Evolutionary conservation across 2,329 filamentous ascomycete species (phyloP).

Genomic region (Xylariales sp.): DNA sequence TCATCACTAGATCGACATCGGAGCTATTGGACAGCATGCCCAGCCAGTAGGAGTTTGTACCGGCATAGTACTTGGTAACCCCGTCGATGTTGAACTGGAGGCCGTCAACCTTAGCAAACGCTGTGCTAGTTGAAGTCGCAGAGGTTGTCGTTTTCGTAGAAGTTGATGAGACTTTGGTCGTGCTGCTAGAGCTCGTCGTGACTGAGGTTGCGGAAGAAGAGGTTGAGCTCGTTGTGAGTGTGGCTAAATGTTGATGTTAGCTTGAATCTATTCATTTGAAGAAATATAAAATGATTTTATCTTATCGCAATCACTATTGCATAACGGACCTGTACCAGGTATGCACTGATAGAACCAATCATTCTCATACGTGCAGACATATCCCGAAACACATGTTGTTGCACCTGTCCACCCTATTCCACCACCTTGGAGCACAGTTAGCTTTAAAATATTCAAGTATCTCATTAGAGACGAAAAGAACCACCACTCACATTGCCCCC

Average conservation of each 20-base stretch:
- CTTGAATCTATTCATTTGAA: no score
- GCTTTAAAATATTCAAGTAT: no score
- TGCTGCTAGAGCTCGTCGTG: slow-evolving; percentile 8
- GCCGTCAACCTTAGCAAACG: slow-evolving; percentile 19
- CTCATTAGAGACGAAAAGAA: no score
- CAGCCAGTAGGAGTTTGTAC: slow-evolving; percentile 51
- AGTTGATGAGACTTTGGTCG: slow-evolving; percentile 11
- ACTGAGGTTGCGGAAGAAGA: slow-evolving; percentile 4
- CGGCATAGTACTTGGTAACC: slow-evolving; percentile 39
- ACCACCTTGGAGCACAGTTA: no score
- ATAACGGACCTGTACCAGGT: slow-evolving; percentile 19
- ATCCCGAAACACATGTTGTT: slow-evolving; percentile 23
- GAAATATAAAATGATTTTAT: no score
- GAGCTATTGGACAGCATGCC: slow-evolving; percentile 43
- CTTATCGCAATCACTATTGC: no score
- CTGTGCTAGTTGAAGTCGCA: slow-evolving; percentile 11
- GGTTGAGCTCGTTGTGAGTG: slow-evolving; percentile 4
- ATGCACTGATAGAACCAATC: slow-evolving; percentile 31
- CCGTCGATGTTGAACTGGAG: slow-evolving; percentile 36
- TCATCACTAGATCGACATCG: slow-evolving; percentile 49
- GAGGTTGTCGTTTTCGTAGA: slow-evolving; percentile 6
- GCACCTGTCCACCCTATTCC: slow-evolving; percentile 26
- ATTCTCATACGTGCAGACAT: slow-evolving; percentile 24
- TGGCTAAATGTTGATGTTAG: no score
- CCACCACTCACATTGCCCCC: no score